These are phyloP conservation scores for Cyclocybe cylindracea DNA, from an alignment of 768 basidiomycete genomes.

Conservation along the genomic window DNA sequence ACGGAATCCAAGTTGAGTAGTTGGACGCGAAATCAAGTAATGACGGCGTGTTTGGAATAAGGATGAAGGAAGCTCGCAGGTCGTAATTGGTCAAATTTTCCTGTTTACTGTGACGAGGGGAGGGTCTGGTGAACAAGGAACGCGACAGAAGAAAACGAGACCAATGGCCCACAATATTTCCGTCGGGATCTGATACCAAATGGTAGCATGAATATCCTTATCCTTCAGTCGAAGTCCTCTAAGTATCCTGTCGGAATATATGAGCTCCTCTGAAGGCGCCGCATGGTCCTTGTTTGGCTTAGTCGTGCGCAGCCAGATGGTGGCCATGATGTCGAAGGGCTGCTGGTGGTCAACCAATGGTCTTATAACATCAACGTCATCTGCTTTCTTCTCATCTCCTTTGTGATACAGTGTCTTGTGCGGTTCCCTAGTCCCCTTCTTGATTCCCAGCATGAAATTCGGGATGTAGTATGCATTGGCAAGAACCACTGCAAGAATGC, in stretches of 20 bases:
- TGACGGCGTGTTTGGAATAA: slow-evolving; percentile 33
- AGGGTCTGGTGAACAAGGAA: neutral
- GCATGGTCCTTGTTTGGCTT: neutral
- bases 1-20: slow-evolving; percentile 32
- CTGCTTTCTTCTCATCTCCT: neutral
- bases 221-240: slow-evolving; percentile 25
- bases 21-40: slow-evolving; percentile 25
- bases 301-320: slow-evolving; percentile 11
- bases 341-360: slow-evolving; percentile 13
- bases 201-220: slow-evolving; percentile 20
- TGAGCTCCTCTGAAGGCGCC: slow-evolving; percentile 6
- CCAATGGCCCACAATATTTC: slow-evolving; percentile 27
- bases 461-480: too few species aligned
- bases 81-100: slow-evolving; percentile 28
- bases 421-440: neutral
- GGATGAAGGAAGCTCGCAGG: slow-evolving; percentile 36
- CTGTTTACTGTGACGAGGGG: slow-evolving; percentile 17
- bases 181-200: slow-evolving; percentile 29
- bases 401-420: slow-evolving; percentile 7
- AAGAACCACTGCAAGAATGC: too few species aligned
- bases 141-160: neutral
- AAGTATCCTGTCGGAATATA: slow-evolving; percentile 31
- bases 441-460: neutral
- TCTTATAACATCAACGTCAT: slow-evolving; percentile 9
- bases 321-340: slow-evolving; percentile 18